These are phyloP conservation scores for Triticum aestivum DNA, from an alignment of 176 grass and related monocot genomes.

Conservation along the genomic window IWGSC_CS_RefSeq_v2.1 NC_057796.1:140045033-140045532, in stretches of 20 bases:
- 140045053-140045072: not conserved
- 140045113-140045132: not conserved
- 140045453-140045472: not conserved
- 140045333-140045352: no score
- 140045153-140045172: not conserved
- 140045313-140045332: no score
- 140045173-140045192: not conserved
- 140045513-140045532: not conserved
- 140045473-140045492: not conserved
- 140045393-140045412: no score
- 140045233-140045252: no score
- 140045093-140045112: not conserved
- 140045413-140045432: no score
- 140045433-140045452: not conserved
- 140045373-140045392: no score
- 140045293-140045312: no score
- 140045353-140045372: no score
- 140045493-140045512: not conserved
- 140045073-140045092: not conserved
- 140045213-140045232: no score
- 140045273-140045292: no score
- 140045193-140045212: no score
- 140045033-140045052: not conserved
- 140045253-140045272: no score
- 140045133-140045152: slow-evolving; percentile 4